Percentiles rank a stretch among this genome's conserved stretches.
phyloP scores from a whole-genome alignment of 2,329 filamentous ascomycete species.

The Fusarium floridanum region DNA sequence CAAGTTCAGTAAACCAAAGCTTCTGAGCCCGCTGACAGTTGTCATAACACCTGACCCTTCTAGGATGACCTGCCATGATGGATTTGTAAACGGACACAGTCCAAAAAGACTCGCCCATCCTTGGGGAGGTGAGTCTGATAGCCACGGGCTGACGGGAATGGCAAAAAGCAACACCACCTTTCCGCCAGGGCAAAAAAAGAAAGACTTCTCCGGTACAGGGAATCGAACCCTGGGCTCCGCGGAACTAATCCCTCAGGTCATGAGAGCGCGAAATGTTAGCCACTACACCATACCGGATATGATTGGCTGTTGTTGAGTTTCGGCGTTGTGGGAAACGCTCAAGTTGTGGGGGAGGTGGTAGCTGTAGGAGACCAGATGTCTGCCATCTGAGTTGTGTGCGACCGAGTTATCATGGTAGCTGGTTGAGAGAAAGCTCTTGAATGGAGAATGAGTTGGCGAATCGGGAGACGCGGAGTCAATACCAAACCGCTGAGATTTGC shows the following conservation, averaged over 20 bases:
- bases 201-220: too few relatives aligned
- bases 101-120: too few relatives aligned
- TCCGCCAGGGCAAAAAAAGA: too few relatives aligned
- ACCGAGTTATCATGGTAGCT: neutral
- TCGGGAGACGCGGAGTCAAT: neutral
- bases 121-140: too few relatives aligned
- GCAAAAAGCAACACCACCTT: too few relatives aligned
- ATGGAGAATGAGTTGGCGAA: neutral
- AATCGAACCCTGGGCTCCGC: too few relatives aligned
- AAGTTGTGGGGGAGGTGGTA: neutral
- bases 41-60: too few relatives aligned
- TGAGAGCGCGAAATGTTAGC: conserved; percentile 52
- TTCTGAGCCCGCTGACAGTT: too few relatives aligned
- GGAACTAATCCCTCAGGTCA: neutral
- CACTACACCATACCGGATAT: conserved; percentile 7
- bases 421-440: neutral
- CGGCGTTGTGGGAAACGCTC: neutral
- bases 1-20: too few relatives aligned
- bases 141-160: too few relatives aligned
- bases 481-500: neutral
- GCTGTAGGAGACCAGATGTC: neutral
- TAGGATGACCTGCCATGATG: too few relatives aligned
- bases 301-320: neutral
- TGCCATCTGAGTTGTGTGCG: neutral
- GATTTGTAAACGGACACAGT: too few relatives aligned